Evolutionary conservation across 2,329 filamentous ascomycete genomes (phyloP).

Genomic region (Aspergillus piperis): DNA sequence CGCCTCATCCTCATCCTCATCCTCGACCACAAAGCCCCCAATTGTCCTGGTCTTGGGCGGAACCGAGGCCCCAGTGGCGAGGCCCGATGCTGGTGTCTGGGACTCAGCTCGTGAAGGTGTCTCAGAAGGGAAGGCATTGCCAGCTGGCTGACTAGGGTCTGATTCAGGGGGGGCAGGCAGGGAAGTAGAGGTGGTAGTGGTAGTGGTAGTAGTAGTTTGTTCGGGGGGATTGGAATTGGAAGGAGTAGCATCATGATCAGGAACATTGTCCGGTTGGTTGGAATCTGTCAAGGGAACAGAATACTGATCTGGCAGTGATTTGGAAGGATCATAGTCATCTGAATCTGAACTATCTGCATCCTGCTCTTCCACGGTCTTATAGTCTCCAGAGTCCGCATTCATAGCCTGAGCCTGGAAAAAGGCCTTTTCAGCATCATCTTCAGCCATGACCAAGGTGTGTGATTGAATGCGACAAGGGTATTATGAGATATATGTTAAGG

Average conservation of each 20-base stretch:
- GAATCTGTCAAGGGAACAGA: constrained; percentile 33
- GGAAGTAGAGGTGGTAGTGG: neutral
- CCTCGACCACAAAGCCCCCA: constrained; percentile 65
- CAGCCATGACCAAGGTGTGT: constrained; percentile 46
- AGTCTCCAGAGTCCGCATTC: constrained; percentile 41
- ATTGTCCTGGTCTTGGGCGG: constrained; percentile 54
- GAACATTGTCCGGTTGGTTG: constrained; percentile 32
- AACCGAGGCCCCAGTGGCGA: constrained; percentile 34
- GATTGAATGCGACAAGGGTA: constrained; percentile 18
- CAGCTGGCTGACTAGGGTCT: constrained; percentile 31
- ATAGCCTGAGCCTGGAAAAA: constrained; percentile 54
- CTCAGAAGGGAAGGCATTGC: constrained; percentile 33
- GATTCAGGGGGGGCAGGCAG: constrained; percentile 26
- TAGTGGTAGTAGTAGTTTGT: constrained; percentile 11
- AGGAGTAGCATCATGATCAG: constrained; percentile 28
- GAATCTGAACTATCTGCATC: constrained; percentile 56
- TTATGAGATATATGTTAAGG: neutral
- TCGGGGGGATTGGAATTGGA: constrained; percentile 26
- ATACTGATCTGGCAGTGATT: constrained; percentile 48
- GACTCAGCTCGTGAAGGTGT: constrained; percentile 39
- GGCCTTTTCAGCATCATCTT: constrained; percentile 56
- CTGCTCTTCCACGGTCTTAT: constrained; percentile 54
- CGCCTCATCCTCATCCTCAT: constrained; percentile 60
- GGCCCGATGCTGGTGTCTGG: constrained; percentile 34
- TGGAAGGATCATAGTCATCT: constrained; percentile 58